phyloP scores from a whole-genome alignment of 495 filamentous ascomycete species.

The Penicillium diatomitis region DNA sequence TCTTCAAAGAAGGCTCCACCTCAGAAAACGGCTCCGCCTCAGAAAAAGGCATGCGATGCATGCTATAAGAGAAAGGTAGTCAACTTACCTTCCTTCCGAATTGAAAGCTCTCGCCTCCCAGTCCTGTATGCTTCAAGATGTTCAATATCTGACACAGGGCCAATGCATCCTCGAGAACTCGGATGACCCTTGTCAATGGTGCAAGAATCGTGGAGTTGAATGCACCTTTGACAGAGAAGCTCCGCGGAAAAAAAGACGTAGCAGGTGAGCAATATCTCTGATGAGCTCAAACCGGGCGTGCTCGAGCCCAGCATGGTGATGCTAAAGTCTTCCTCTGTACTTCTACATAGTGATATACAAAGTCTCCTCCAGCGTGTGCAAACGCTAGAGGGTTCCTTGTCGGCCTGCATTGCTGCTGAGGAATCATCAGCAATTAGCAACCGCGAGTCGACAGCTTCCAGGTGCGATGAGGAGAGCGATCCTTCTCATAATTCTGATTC shows the following conservation, averaged over 20 bases:
- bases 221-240: constrained; percentile 11
- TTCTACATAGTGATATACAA: constrained; percentile 1
- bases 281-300: not conserved
- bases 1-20: not conserved
- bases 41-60: constrained; percentile 6
- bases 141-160: not conserved
- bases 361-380: constrained; percentile 3
- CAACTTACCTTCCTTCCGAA: not conserved
- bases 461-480: not conserved
- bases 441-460: not conserved
- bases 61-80: constrained; percentile 4
- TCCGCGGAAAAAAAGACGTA: constrained; percentile 7
- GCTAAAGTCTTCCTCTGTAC: not conserved
- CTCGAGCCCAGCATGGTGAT: not conserved
- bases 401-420: not conserved
- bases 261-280: not conserved
- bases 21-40: not conserved
- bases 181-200: constrained; percentile 12
- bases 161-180: constrained; percentile 4
- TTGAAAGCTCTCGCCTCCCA: not conserved
- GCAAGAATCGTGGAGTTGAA: constrained; percentile 5
- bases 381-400: constrained; percentile 4
- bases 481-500: not conserved
- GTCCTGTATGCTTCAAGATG: not conserved
- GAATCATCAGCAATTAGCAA: not conserved